Conservation (phyloP, 768 basidiomycete species). For the Lactarius deliciosus region DNA sequence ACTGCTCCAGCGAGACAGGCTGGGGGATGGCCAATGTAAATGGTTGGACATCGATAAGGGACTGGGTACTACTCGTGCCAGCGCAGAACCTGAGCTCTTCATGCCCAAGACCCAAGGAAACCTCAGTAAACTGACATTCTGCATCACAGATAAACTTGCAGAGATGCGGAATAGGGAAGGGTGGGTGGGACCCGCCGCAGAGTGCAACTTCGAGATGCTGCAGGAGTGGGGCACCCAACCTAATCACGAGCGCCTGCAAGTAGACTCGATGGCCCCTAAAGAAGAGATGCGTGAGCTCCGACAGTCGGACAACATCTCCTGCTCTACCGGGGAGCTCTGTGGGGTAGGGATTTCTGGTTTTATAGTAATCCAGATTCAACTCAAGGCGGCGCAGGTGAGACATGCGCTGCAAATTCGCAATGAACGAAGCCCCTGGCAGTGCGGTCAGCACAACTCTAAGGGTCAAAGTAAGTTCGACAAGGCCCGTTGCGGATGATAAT, state of each 20-base stretch:
- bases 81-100: not conserved
- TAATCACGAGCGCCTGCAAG: slow-evolving; percentile 1
- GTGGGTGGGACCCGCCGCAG: not conserved
- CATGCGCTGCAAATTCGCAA: no score
- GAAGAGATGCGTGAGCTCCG: not conserved
- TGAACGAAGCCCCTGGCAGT: no score
- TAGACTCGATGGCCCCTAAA: not conserved
- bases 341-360: no score
- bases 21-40: not conserved
- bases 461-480: not conserved
- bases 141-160: not conserved
- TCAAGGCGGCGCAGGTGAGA: no score
- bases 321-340: no score
- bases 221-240: slow-evolving; percentile 10
- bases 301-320: not conserved
- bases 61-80: not conserved
- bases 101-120: not conserved
- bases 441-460: not conserved
- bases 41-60: not conserved
- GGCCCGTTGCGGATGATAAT: not conserved
- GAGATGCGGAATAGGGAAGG: not conserved
- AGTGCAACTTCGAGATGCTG: not conserved
- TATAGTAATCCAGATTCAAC: no score
- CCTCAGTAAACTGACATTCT: not conserved
- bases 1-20: not conserved